Conservation (phyloP, 1,284 basidiomycete genomes). For the Boletus smithii region DNA sequence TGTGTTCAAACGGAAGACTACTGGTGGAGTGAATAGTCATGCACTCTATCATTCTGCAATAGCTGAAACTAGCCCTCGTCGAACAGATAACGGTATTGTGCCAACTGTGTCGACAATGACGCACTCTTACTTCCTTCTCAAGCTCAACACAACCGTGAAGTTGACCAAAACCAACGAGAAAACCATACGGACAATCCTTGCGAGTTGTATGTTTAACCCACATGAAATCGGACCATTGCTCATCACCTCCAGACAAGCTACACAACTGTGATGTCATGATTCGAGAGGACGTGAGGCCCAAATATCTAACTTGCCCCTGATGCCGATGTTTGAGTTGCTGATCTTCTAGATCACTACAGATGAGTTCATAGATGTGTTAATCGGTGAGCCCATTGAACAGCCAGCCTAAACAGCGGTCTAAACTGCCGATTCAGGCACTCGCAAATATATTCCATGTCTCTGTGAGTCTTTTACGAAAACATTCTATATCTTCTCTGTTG, state of each 20-base stretch:
- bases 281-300: slow-evolving; percentile 80
- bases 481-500: neutral
- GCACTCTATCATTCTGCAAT: neutral
- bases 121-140: slow-evolving; percentile 8
- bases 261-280: slow-evolving; percentile 98
- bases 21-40: slow-evolving; percentile 73
- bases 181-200: slow-evolving; percentile 88
- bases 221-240: slow-evolving; percentile 1
- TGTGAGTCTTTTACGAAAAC: slow-evolving; percentile 46
- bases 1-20: slow-evolving; percentile 81
- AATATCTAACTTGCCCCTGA: neutral
- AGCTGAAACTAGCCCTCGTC: neutral
- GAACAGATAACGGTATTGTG: slow-evolving; percentile 30
- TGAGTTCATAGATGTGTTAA: slow-evolving; percentile 95
- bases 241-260: slow-evolving; percentile 56
- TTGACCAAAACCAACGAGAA: slow-evolving; percentile 94
- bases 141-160: slow-evolving; percentile 90
- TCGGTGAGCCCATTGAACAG: slow-evolving; percentile 49
- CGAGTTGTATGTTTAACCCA: slow-evolving; percentile 60
- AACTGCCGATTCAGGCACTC: slow-evolving; percentile 55
- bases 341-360: slow-evolving; percentile 81
- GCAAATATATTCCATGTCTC: slow-evolving; percentile 92
- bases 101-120: neutral
- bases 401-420: neutral
- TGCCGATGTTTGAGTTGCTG: neutral